Conservation (phyloP, 345 rosid species). For the Corchorus capsularis region DNA sequence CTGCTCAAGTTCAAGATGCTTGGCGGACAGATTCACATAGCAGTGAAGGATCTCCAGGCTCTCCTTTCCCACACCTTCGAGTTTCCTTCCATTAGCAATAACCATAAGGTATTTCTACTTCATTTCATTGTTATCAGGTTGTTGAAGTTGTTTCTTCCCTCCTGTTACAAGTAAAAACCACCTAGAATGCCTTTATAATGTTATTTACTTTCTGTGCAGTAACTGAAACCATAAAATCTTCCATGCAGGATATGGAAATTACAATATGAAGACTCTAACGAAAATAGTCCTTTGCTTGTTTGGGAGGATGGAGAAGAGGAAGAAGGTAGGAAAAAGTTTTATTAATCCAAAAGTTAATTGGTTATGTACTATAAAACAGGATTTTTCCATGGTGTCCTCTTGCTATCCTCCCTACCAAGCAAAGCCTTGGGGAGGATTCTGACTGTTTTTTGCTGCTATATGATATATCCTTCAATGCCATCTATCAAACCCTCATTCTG, state of each 20-base stretch:
- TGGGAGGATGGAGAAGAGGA: not conserved
- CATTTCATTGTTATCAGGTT: not conserved
- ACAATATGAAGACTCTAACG: not conserved
- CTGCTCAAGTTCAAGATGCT: constrained; percentile 83
- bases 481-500: no score
- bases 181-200: not conserved
- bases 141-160: not conserved
- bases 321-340: not conserved
- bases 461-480: not conserved
- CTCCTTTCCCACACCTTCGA: constrained; percentile 32
- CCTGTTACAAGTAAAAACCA: not conserved
- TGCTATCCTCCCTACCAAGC: not conserved
- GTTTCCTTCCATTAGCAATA: constrained; percentile 29
- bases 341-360: not conserved
- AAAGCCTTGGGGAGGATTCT: not conserved
- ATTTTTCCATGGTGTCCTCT: not conserved
- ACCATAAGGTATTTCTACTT: constrained; percentile 23
- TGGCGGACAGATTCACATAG: constrained; percentile 63
- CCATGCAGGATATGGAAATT: constrained; percentile 22
- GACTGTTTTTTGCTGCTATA: not conserved
- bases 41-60: constrained; percentile 64
- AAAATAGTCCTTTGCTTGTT: not conserved
- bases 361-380: no score
- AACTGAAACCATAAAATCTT: not conserved
- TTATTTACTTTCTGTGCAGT: not conserved